Evolutionary conservation across 176 grass and related monocot genomes (phyloP).

Genomic region (Triticum turgidum): DNA sequence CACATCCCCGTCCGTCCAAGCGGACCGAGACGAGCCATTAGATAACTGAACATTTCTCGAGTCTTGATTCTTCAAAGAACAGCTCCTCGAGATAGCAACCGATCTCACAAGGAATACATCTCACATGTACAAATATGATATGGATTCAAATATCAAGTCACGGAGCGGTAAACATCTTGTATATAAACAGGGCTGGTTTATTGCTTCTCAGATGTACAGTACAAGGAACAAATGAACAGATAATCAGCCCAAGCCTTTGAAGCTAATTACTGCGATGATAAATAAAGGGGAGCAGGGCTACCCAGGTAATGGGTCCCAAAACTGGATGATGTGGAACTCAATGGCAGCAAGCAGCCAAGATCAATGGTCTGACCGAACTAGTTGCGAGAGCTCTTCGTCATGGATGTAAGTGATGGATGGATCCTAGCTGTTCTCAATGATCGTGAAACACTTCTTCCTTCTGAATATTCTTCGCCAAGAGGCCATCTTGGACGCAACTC

Average conservation of each 20-base stretch:
- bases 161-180: not conserved
- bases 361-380: slow-evolving; percentile 21
- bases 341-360: not conserved
- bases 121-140: not conserved
- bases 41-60: not conserved
- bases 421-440: slow-evolving; percentile 78
- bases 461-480: slow-evolving; percentile 79
- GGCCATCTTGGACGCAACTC: slow-evolving; percentile 90
- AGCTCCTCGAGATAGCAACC: not conserved
- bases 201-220: slow-evolving; percentile 23
- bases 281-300: not conserved
- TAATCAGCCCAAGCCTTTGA: not conserved
- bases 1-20: not conserved
- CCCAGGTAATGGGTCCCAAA: not conserved
- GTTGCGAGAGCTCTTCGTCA: slow-evolving; percentile 59
- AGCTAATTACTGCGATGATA: slow-evolving; percentile 15
- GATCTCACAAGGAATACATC: not conserved
- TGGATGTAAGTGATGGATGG: slow-evolving; percentile 89
- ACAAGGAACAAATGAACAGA: not conserved
- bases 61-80: not conserved
- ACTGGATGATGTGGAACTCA: not conserved
- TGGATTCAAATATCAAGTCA: not conserved
- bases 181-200: not conserved
- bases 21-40: not conserved
- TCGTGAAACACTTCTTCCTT: slow-evolving; percentile 68